A percentile compares a stretch with the other conserved stretches of the same genome.
phyloP scores from a whole-genome alignment of 2,329 filamentous ascomycete genomes.

The Pseudodiploospora longispora region DNA sequence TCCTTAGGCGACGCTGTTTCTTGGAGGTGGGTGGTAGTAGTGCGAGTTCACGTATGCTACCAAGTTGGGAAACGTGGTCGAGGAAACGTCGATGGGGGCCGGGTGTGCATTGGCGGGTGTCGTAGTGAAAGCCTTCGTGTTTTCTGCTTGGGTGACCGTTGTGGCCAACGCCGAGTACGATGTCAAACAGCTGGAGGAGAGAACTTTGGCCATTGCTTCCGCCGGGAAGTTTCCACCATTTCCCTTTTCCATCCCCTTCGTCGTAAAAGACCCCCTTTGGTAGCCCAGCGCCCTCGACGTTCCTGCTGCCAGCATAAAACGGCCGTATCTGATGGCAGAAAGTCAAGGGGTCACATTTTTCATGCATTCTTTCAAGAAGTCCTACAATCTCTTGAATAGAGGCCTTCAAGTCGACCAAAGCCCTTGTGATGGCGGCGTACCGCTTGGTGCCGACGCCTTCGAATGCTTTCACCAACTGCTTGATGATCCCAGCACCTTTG shows the following conservation, averaged over 20 bases:
- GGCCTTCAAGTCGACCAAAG: conserved; percentile 56
- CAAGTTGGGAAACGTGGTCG: conserved; percentile 56
- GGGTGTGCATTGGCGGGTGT: conserved; percentile 89
- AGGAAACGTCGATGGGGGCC: conserved; percentile 75
- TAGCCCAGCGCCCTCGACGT: conserved; percentile 78
- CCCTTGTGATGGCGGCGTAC: conserved; percentile 49
- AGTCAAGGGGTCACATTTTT: conserved; percentile 74
- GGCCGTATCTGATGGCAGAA: conserved; percentile 88
- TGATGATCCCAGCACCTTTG: conserved; percentile 64
- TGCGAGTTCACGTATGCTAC: conserved; percentile 68
- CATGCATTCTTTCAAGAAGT: conserved; percentile 77
- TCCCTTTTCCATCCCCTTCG: conserved; percentile 54
- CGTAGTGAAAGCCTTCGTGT: conserved; percentile 40
- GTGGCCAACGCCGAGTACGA: conserved; percentile 79
- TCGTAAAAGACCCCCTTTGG: conserved; percentile 82
- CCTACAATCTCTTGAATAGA: conserved; percentile 60
- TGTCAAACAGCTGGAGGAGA: conserved; percentile 86
- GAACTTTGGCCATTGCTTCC: conserved; percentile 92
- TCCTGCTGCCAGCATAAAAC: conserved; percentile 83
- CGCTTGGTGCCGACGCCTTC: conserved; percentile 56
- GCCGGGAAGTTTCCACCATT: conserved; percentile 73
- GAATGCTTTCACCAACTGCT: conserved; percentile 70
- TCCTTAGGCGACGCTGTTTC: conserved; percentile 36
- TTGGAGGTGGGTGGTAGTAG: conserved; percentile 41
- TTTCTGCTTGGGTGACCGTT: conserved; percentile 27